phyloP scores from a whole-genome alignment of 352 stramenopile species.

The Phytophthora quininea region DNA sequence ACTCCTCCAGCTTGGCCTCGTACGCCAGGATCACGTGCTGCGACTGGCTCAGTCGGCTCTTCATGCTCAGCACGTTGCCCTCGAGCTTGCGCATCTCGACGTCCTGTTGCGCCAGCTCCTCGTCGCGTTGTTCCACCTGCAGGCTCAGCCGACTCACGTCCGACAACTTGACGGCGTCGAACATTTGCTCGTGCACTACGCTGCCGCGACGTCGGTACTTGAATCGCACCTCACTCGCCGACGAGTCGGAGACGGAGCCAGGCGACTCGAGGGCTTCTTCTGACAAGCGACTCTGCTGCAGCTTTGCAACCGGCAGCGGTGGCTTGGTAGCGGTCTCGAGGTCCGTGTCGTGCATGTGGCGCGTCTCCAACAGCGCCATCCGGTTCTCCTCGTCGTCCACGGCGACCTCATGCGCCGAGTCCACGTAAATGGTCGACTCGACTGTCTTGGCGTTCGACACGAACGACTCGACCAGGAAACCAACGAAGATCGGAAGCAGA shows the following conservation, averaged over 20 bases:
- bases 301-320: slow-evolving; percentile 13
- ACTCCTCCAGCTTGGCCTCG: slow-evolving; percentile 78
- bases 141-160: slow-evolving; percentile 73
- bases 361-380: slow-evolving; percentile 56
- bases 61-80: slow-evolving; percentile 69
- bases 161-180: slow-evolving; percentile 77
- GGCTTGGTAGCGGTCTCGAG: slow-evolving; percentile 13
- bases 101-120: slow-evolving; percentile 68
- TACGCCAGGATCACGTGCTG: slow-evolving; percentile 73
- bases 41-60: slow-evolving; percentile 63
- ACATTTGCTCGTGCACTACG: slow-evolving; percentile 82
- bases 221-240: slow-evolving; percentile 67
- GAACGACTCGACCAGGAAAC: slow-evolving; percentile 88
- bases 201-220: slow-evolving; percentile 72
- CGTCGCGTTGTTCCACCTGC: slow-evolving; percentile 73
- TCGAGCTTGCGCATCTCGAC: slow-evolving; percentile 73
- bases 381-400: slow-evolving; percentile 61
- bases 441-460: slow-evolving; percentile 77
- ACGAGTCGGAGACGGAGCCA: slow-evolving; percentile 49
- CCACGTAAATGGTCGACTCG: slow-evolving; percentile 71
- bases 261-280: slow-evolving; percentile 36
- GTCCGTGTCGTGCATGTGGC: slow-evolving; percentile 43
- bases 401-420: slow-evolving; percentile 41
- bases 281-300: slow-evolving; percentile 11
- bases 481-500: slow-evolving; percentile 82